phyloP scores from a whole-genome alignment of 768 basidiomycete species.

The Goffeauzyma gilvescens region DNA sequence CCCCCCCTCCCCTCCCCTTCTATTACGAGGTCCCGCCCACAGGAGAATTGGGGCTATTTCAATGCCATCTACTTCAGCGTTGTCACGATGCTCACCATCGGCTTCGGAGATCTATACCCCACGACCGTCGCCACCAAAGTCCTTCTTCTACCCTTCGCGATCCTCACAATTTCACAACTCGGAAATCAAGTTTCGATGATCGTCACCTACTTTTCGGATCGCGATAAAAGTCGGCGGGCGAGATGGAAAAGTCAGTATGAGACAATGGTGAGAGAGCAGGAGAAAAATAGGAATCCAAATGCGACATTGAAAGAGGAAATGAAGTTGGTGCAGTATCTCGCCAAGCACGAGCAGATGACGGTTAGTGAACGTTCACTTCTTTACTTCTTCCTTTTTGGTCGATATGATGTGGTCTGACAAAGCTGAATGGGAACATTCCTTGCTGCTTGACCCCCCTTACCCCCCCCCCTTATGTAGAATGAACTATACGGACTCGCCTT shows the following conservation, averaged over 20 bases:
- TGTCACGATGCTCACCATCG: constrained; percentile 11
- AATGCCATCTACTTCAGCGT: constrained; percentile 24
- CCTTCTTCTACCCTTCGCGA: constrained; percentile 22
- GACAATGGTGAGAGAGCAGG: constrained; percentile 17
- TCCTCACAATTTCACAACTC: constrained; percentile 30
- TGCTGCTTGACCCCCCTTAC: too few relatives aligned
- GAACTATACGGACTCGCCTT: constrained; percentile 26
- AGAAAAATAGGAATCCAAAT: constrained; percentile 13
- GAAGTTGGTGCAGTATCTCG: constrained; percentile 26
- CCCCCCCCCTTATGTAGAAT: too few relatives aligned
- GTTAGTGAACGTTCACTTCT: constrained; percentile 6
- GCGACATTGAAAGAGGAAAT: constrained; percentile 29
- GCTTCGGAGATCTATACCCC: constrained; percentile 13
- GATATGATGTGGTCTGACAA: neutral
- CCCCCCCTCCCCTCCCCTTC: too few relatives aligned
- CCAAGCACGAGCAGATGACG: constrained; percentile 24
- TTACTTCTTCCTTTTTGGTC: neutral
- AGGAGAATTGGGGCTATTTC: constrained; percentile 26
- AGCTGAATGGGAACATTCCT: too few relatives aligned
- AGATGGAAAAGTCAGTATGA: constrained; percentile 25
- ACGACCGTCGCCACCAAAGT: constrained; percentile 18
- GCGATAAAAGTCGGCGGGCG: constrained; percentile 17
- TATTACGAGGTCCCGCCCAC: neutral
- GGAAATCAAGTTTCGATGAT: constrained; percentile 28
- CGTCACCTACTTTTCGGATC: constrained; percentile 20